Base-by-base conservation (phyloP, 768 basidiomycete species). In the Boletus rufocinnamomeus region DNA sequence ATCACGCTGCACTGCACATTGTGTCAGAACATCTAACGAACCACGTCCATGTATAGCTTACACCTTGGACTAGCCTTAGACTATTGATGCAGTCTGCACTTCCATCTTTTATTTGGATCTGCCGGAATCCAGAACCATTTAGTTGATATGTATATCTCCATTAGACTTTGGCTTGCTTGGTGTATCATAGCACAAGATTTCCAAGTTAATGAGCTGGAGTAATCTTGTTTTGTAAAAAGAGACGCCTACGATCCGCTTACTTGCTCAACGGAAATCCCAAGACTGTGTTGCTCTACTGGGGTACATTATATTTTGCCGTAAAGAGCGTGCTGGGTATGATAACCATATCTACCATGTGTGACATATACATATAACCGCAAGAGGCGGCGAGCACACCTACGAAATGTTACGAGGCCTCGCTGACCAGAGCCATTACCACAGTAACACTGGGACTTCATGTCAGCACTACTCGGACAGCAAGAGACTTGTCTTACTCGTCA, bases 1-100 rank as follows among this genome's bases (percentile, higher is more conserved):
- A 86, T 98, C 72, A 84, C 81, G 27, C 82, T 94, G 69, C 77
- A 85, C 63, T 94, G 93, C 82, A 82, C 85, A 51, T 77, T 95
- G 75, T 95, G 93, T 83, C 84, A 84, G 80, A 89, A 81, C 75
- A 91, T 93, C 72, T 93, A 87, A 88, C 73, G 75, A 23, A 80
- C 52, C 35, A 49, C n/a, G n/a, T 53, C 54, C 47, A 56, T 59
- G 40, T 48, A 58, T 52, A 48, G 17, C 60, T 25, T 48, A 47
- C 45, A 50, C 48, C n/a, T 55, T 48, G 63, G 65, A 62, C 51
- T 59, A 23, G 50, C 51, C 48, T 38, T 52, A 2, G 49, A 46
- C 23, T 23, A 23, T 55, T 41, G 13, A 47, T 50, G 56, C 53
- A 46, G 43, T 48, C 52, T 41, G 40, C 37, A 2, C 57, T 48